Evolutionary conservation across 768 basidiomycete species (phyloP), one percentile per base, ranked within the genome.

Genomic region (Tylopilus sp.): DNA sequence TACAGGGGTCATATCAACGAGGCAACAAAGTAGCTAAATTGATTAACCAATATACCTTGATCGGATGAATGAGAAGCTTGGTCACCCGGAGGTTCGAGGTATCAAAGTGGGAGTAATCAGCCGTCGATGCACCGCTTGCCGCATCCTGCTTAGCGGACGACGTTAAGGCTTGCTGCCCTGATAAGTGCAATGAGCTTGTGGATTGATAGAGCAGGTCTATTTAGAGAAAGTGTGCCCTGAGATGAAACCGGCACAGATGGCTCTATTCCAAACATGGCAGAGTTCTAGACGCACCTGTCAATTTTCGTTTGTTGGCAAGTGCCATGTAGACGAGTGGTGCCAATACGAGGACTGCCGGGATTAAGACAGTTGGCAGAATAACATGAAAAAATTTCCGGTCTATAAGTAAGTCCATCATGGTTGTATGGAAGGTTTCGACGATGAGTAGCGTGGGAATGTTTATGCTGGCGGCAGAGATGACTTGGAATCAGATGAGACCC

Each of bases 41-140:
- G 35, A 5, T 9, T 11, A 35, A 26, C 31, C 4, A 18, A 38
- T 42, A 56, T n/a, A n/a, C 85, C 75, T 87, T 87, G 69, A 87
- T 82, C 36, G 85, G 85, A 60, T 87, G 85, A 3, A 87, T 59
- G 31, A 85, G 55, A 20, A 87, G 78, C 62, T 79, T 82, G 0
- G 79, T 75, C 21, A 86, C 79, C 12, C 62, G 72, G 15, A 74
- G 62, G 53, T 57, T 68, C 43, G 67, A 63, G 1, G 60, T 67
- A 28, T 71, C 64, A 17, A 69, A 71, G 40, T 6, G 44, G 0
- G 62, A 53, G 53, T 56, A 55, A 46, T 57, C 52, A 8, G 30
- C 17, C 40, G 31, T 38, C 17, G 47, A 22, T 6, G 38, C 21
- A 40, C 41, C 44, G 35, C 13, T 39, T 18, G 31, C 26, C 40